phyloP scores from a whole-genome alignment of 2,329 filamentous ascomycete genomes.

The Aureobasidium mangrovei region DNA sequence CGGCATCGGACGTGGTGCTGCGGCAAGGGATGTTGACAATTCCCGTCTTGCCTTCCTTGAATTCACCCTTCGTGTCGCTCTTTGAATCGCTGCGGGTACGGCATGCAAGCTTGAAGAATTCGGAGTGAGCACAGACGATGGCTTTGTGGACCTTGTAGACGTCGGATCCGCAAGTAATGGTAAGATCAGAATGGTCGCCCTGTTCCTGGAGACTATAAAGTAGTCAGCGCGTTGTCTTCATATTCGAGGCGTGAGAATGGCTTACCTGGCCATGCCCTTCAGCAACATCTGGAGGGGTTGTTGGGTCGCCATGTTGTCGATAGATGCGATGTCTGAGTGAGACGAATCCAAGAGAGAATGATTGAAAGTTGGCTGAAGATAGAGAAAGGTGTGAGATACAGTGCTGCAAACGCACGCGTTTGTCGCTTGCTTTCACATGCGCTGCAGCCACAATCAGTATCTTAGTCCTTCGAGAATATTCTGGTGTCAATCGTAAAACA shows the following conservation, averaged over 20 bases:
- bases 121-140: conserved; percentile 20
- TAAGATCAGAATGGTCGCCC: conserved; percentile 19
- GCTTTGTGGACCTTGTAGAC: conserved; percentile 20
- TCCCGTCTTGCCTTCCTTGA: conserved; percentile 6
- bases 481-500: no score
- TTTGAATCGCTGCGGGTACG: conserved; percentile 16
- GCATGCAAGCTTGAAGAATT: conserved; percentile 20
- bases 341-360: no score
- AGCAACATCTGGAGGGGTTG: not conserved
- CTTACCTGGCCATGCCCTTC: not conserved
- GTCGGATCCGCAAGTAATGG: conserved; percentile 18
- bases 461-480: no score
- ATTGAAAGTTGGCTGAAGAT: no score
- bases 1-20: not conserved
- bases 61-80: conserved; percentile 3
- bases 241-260: no score
- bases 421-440: no score
- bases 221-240: not conserved
- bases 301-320: not conserved
- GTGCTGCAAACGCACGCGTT: no score
- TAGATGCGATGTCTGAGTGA: no score
- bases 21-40: not conserved
- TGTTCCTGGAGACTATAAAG: not conserved
- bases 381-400: no score
- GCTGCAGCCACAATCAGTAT: no score